A percentile compares a stretch with the other conserved stretches of the same genome.
Conservation (phyloP, 1,139 yeast genomes). For the Protomyces inouyei region DNA sequence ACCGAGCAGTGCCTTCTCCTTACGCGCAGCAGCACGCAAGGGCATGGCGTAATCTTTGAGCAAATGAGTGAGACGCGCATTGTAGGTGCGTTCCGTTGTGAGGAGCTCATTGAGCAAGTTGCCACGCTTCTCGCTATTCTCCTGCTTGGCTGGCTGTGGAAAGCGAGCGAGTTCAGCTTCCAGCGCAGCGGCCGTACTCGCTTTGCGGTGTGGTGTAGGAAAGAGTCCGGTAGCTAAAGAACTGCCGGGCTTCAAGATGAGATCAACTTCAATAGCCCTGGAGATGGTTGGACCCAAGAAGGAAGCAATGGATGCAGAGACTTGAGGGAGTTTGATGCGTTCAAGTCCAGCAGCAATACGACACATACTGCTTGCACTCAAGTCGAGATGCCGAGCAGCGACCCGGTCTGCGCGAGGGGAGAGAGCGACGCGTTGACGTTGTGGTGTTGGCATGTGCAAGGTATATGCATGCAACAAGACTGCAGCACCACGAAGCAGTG, state of each 20-base stretch:
- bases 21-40: slow-evolving; percentile 10
- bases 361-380: neutral
- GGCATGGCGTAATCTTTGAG: slow-evolving; percentile 26
- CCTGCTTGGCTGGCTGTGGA: slow-evolving; percentile 1
- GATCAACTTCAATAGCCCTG: neutral
- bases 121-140: slow-evolving; percentile 17
- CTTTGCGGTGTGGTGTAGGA: neutral
- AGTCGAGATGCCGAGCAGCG: neutral
- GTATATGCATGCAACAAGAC: neutral
- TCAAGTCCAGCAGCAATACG: neutral
- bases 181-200: neutral
- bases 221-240: neutral
- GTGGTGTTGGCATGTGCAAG: neutral
- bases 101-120: slow-evolving; percentile 23
- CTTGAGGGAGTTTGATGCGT: neutral
- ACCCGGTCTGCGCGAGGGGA: neutral
- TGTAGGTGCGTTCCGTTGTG: slow-evolving; percentile 26
- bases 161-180: neutral
- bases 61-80: slow-evolving; percentile 19
- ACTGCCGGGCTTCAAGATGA: neutral
- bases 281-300: slow-evolving; percentile 3
- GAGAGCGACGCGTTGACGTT: neutral
- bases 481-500: neutral
- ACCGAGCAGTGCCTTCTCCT: slow-evolving; percentile 21
- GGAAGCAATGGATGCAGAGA: neutral